Percentiles rank a stretch among this genome's conserved stretches.
phyloP scores from a whole-genome alignment of 2,329 filamentous ascomycete species.

The Chaetomium globosum region DNA sequence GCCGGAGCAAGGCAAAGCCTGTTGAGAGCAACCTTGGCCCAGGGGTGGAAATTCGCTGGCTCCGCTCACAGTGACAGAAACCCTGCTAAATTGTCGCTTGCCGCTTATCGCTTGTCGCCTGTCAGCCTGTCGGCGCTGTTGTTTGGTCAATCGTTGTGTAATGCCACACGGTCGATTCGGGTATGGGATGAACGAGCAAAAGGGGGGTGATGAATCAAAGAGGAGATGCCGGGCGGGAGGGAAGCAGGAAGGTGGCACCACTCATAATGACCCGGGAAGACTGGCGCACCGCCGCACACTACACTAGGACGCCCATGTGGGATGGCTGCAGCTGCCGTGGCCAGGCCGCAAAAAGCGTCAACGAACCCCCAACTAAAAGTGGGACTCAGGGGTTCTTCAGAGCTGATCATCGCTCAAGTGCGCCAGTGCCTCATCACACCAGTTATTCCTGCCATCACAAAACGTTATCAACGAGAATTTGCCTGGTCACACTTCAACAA shows the following conservation, averaged over 20 bases:
- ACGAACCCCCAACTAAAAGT: conserved; percentile 10
- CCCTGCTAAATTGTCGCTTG: background rate
- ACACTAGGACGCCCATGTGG: conserved; percentile 23
- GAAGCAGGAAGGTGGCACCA: conserved; percentile 10
- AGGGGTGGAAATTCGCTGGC: conserved; percentile 5
- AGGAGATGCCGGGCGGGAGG: background rate
- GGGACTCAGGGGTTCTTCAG: conserved; percentile 21
- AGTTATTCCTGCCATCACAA: background rate
- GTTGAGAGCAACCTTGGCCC: conserved; percentile 12
- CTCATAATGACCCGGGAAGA: background rate
- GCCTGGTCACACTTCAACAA: background rate
- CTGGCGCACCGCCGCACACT: background rate
- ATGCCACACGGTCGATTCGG: background rate
- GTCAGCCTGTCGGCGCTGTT: background rate
- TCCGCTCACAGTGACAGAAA: background rate
- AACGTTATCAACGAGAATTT: background rate
- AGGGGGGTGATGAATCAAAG: background rate
- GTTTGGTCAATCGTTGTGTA: background rate
- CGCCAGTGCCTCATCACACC: background rate
- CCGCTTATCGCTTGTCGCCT: background rate
- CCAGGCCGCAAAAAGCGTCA: conserved; percentile 5
- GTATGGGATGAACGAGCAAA: background rate
- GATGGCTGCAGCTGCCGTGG: conserved; percentile 14
- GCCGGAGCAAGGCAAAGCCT: conserved; percentile 8
- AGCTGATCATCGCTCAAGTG: background rate